These are phyloP conservation scores for Cokeromyces recurvatus DNA, from an alignment of 371 early-diverging fungal species.

Conservation along the genomic window DNA sequence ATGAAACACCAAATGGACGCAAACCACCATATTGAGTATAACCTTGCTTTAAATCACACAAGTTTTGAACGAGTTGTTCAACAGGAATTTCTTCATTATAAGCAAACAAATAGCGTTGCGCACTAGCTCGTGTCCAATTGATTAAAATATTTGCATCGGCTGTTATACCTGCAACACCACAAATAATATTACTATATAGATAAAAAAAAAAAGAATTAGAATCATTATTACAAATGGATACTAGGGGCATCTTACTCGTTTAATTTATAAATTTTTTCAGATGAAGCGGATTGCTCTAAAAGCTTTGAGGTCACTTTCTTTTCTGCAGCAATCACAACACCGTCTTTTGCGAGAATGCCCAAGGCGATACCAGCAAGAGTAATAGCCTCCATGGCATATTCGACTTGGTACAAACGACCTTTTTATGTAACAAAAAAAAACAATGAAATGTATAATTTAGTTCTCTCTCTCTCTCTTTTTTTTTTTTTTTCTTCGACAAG, in stretches of 20 bases:
- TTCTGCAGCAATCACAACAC: slow-evolving; percentile 97
- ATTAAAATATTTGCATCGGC: slow-evolving; percentile 98
- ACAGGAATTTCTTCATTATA: slow-evolving; percentile 91
- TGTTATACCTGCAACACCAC: slow-evolving; percentile 98
- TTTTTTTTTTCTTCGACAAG: too few relatives aligned
- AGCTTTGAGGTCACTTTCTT: slow-evolving; percentile 93
- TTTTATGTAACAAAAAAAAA: slow-evolving; percentile 5
- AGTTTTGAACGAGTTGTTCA: slow-evolving; percentile 89
- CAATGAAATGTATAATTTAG: too few relatives aligned
- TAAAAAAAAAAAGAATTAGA: background rate
- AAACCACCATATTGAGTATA: slow-evolving; percentile 99
- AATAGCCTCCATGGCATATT: slow-evolving; percentile 99
- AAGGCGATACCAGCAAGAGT: slow-evolving; percentile 96
- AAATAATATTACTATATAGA: slow-evolving; percentile 73
- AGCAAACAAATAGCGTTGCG: slow-evolving; percentile 85
- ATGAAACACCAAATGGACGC: slow-evolving; percentile 99
- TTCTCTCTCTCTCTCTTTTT: too few relatives aligned
- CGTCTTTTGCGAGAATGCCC: slow-evolving; percentile 92
- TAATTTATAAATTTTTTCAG: slow-evolving; percentile 96
- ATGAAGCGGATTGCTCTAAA: slow-evolving; percentile 76
- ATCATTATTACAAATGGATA: background rate
- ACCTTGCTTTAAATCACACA: slow-evolving; percentile 97
- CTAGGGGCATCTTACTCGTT: slow-evolving; percentile 66
- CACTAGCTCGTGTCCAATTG: slow-evolving; percentile 83
- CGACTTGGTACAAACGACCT: slow-evolving; percentile 99